Conservation (phyloP, 495 filamentous ascomycete species). For the Entonaema liquescens region DNA sequence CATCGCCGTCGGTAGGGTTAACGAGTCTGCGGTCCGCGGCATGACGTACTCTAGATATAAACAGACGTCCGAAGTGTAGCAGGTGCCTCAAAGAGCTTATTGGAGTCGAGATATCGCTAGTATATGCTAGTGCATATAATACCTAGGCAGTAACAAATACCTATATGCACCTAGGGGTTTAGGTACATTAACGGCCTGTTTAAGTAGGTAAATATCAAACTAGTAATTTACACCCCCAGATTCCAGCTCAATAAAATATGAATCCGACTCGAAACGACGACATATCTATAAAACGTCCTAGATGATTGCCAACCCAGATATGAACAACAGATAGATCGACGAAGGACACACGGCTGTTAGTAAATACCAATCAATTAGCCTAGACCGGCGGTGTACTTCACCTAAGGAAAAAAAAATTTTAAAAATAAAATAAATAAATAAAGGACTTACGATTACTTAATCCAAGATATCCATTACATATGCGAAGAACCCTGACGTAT, state of each 20-base stretch:
- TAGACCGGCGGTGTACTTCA: conserved; percentile 31
- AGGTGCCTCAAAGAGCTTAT: neutral
- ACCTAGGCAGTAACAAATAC: neutral
- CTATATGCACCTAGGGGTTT: neutral
- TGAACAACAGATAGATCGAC: neutral
- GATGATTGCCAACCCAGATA: neutral
- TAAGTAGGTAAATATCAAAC: neutral
- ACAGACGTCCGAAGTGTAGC: too few species aligned
- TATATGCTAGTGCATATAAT: neutral
- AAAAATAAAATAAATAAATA: conserved; percentile 5
- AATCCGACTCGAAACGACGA: conserved; percentile 2
- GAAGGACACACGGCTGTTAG: neutral
- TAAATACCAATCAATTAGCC: neutral
- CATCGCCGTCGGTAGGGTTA: conserved; percentile 37
- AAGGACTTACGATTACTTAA: conserved; percentile 20
- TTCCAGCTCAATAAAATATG: neutral
- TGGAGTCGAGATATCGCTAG: neutral
- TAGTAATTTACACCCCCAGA: neutral
- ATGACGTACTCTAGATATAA: too few species aligned
- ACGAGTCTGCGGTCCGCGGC: conserved; percentile 32
- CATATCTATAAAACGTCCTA: neutral
- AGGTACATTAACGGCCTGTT: too few species aligned
- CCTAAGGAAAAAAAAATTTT: neutral
- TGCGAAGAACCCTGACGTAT: conserved; percentile 16
- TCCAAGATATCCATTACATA: conserved; percentile 11